Percentiles rank a stretch among this genome's conserved stretches.
phyloP scores from a whole-genome alignment of 2,329 filamentous ascomycete genomes.

The Diaporthe capsici region DNA sequence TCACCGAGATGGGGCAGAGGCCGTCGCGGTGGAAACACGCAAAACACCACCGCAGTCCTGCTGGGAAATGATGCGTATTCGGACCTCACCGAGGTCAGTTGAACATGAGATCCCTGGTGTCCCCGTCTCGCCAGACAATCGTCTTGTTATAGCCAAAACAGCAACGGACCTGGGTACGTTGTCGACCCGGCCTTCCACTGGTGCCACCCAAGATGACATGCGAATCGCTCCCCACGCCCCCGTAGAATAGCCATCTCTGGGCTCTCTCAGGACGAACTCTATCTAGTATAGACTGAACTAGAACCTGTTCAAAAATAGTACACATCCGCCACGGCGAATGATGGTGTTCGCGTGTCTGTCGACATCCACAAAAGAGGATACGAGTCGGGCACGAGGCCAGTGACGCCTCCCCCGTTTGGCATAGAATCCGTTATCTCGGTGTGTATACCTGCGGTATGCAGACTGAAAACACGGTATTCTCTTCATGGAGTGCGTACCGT shows the following conservation, averaged over 20 bases:
- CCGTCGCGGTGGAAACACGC: slow-evolving; percentile 8
- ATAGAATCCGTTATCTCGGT: not conserved
- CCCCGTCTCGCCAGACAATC: not conserved
- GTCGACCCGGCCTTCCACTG: not conserved
- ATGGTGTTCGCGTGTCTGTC: not conserved
- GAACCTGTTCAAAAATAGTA: slow-evolving; percentile 13
- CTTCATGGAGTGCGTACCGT: not conserved
- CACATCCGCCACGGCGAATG: not conserved
- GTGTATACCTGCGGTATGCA: not conserved
- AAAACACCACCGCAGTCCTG: slow-evolving; percentile 2
- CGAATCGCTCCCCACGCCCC: slow-evolving; percentile 3
- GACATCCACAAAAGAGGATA: not conserved
- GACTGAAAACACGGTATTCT: not conserved
- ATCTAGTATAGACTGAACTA: not conserved
- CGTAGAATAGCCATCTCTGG: not conserved
- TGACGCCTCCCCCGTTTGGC: not conserved
- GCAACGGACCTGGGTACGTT: not conserved
- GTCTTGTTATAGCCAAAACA: slow-evolving; percentile 1
- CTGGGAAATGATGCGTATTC: not conserved
- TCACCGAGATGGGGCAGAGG: slow-evolving; percentile 20
- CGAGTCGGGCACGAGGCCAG: not conserved
- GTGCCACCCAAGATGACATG: not conserved
- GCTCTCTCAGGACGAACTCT: slow-evolving; percentile 5
- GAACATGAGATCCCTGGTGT: not conserved
- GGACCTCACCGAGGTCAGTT: slow-evolving; percentile 3